These are phyloP conservation scores for Neofusicoccum ribis DNA, from an alignment of 2,329 filamentous ascomycete genomes.

Conservation along the genomic window DNA sequence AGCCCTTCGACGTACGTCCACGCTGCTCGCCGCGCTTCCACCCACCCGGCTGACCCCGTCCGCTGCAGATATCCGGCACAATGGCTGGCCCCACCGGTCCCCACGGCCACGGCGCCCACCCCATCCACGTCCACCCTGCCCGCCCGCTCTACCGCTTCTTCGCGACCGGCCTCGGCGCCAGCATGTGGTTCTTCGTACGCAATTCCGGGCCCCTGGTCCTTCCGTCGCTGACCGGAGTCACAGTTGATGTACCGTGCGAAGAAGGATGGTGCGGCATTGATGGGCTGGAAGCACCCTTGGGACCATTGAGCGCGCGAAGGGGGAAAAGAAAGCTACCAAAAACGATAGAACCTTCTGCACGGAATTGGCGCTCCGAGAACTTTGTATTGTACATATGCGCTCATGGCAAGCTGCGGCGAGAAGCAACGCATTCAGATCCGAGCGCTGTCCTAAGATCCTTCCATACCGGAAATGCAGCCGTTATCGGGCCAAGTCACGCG, in stretches of 20 bases:
- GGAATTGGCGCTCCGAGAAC: neutral
- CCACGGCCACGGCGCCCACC: constrained; percentile 43
- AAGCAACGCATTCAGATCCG: neutral
- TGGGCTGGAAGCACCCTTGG: constrained; percentile 97
- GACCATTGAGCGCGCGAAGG: constrained; percentile 63
- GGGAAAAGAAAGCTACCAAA: constrained; percentile 4
- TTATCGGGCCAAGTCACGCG: neutral
- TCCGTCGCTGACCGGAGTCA: constrained; percentile 6
- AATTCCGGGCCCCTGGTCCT: neutral
- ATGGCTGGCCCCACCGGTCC: constrained; percentile 19
- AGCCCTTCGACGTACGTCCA: neutral
- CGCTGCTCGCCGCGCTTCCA: neutral
- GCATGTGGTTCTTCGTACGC: constrained; percentile 99
- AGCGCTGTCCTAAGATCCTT: neutral
- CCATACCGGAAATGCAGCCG: neutral
- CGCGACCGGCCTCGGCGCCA: constrained; percentile 83
- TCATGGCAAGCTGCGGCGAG: neutral
- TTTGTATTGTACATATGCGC: neutral
- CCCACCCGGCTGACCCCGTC: neutral
- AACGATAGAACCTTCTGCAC: neutral
- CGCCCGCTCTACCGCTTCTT: constrained; percentile 78
- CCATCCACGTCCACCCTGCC: constrained; percentile 60
- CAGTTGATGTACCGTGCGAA: constrained; percentile 95
- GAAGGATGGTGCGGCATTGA: constrained; percentile 86
- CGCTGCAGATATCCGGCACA: neutral